phyloP scores from a whole-genome alignment of 164 flowering plant genomes.

The Nelumbo lutea region DNA sequence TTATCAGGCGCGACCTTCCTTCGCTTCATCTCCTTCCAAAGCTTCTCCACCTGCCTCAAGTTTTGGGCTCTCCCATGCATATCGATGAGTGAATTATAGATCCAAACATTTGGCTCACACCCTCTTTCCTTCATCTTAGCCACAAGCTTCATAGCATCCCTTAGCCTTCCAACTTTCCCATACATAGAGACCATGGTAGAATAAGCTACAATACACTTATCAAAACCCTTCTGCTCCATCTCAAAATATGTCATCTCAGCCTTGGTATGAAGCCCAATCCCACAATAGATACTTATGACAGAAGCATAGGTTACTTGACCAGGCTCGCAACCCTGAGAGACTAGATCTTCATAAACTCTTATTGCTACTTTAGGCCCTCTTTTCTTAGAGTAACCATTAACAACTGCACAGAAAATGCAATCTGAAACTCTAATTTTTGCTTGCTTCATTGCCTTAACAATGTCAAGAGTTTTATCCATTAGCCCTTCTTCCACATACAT shows the following conservation, averaged over 20 bases:
- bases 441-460: constrained; percentile 39
- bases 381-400: constrained; percentile 56
- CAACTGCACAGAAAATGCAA: constrained; percentile 58
- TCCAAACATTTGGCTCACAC: constrained; percentile 75
- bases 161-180: constrained; percentile 53
- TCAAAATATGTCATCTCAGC: constrained; percentile 53
- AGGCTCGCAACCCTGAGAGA: constrained; percentile 45
- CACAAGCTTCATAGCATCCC: constrained; percentile 68
- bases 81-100: constrained; percentile 66
- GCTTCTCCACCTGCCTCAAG: constrained; percentile 64
- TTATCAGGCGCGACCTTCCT: constrained; percentile 54
- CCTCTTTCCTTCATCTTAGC: constrained; percentile 80
- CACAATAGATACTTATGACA: constrained; percentile 39
- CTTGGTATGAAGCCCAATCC: constrained; percentile 36
- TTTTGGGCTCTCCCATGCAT: constrained; percentile 64
- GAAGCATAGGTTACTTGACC: constrained; percentile 85
- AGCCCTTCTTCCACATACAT: constrained; percentile 64
- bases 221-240: constrained; percentile 61
- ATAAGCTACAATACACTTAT: constrained; percentile 79
- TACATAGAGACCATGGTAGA: constrained; percentile 72
- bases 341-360: constrained; percentile 42
- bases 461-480: constrained; percentile 48
- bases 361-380: constrained; percentile 39
- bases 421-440: constrained; percentile 48
- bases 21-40: constrained; percentile 83